phyloP scores from a whole-genome alignment of 805 yeast genomes.

The Maudiozyma pseudohumilis region DNA sequence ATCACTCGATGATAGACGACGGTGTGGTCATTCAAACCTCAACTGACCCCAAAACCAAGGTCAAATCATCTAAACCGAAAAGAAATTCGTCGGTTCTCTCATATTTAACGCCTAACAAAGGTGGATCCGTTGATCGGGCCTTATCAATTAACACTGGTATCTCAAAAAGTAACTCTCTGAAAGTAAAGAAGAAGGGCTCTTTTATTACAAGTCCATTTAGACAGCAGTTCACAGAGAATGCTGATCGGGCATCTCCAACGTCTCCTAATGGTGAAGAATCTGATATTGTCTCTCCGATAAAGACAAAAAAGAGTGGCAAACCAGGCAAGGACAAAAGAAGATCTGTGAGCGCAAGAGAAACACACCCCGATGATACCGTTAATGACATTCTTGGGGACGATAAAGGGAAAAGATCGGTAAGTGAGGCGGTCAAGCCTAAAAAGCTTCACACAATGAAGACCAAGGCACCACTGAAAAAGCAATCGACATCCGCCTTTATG shows the following conservation, averaged over 20 bases:
- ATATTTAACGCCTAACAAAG: constrained; percentile 29
- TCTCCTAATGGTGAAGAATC: constrained; percentile 2
- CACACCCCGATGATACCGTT: constrained; percentile 9
- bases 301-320: constrained; percentile 5
- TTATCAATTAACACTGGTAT: constrained; percentile 4
- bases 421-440: constrained; percentile 44
- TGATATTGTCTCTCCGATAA: background rate
- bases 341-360: constrained; percentile 42
- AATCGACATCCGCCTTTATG: constrained; percentile 66
- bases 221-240: constrained; percentile 16
- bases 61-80: constrained; percentile 31
- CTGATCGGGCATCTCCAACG: constrained; percentile 13
- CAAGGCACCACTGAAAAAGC: constrained; percentile 39
- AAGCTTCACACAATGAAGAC: constrained; percentile 45
- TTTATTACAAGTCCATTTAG: constrained; percentile 19
- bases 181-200: constrained; percentile 12
- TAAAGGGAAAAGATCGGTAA: constrained; percentile 34
- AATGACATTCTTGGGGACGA: constrained; percentile 13
- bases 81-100: constrained; percentile 53
- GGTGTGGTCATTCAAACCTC: background rate
- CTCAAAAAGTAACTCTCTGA: constrained; percentile 5
- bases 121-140: constrained; percentile 8
- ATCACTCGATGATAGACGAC: background rate
- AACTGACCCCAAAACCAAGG: background rate
- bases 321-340: constrained; percentile 30